Evolutionary conservation across 371 early-diverging fungal species (phyloP).

Genomic region (Dichotomocladium elegans): DNA sequence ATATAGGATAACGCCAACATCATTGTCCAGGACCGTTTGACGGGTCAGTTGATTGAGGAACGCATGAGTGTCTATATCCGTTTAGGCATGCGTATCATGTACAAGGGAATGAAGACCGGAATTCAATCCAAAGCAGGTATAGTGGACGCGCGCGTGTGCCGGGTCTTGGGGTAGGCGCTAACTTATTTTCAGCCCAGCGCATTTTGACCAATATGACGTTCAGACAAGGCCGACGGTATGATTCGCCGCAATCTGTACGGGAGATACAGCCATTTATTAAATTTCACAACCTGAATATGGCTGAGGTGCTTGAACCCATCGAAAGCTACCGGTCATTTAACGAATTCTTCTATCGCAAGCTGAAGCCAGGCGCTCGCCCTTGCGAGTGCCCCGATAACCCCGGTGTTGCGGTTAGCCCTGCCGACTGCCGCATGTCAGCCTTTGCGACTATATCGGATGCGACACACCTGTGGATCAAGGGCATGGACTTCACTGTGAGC

Average conservation of each 20-base stretch:
- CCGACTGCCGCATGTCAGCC: slow-evolving; percentile 77
- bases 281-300: slow-evolving; percentile 67
- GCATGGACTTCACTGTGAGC: slow-evolving; percentile 66
- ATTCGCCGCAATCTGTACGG: slow-evolving; percentile 60
- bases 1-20: slow-evolving; percentile 79
- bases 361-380: slow-evolving; percentile 70
- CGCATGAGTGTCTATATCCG: slow-evolving; percentile 83
- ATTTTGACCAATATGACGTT: slow-evolving; percentile 61
- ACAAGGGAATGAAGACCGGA: slow-evolving; percentile 54
- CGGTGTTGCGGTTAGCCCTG: slow-evolving; percentile 69
- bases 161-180: neutral
- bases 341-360: slow-evolving; percentile 84
- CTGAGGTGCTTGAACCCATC: slow-evolving; percentile 63
- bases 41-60: slow-evolving; percentile 77
- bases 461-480: slow-evolving; percentile 85
- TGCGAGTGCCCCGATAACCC: slow-evolving; percentile 64
- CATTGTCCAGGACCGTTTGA: slow-evolving; percentile 70
- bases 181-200: slow-evolving; percentile 31
- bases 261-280: slow-evolving; percentile 77
- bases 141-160: too few relatives aligned
- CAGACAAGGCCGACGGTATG: slow-evolving; percentile 78
- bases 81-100: slow-evolving; percentile 79
- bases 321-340: slow-evolving; percentile 76
- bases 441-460: slow-evolving; percentile 72
- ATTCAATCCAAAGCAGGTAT: slow-evolving; percentile 40